Base-by-base conservation (phyloP, 2,329 filamentous ascomycete genomes). In the Fusarium compactum region DNA sequence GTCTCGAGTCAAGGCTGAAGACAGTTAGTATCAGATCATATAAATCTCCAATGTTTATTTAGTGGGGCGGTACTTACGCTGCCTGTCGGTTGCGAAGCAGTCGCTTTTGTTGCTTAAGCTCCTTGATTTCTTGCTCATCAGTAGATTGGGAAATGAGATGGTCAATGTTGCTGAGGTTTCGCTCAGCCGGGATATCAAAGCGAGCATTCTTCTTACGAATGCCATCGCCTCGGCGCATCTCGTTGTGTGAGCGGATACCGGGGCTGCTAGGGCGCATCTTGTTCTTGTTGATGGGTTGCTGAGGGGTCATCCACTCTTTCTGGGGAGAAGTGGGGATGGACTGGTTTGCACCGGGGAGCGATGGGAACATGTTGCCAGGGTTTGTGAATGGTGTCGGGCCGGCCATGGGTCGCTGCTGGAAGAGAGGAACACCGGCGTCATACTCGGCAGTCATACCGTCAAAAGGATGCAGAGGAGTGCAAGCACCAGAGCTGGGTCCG, bases 191-290 rank as follows among this genome's bases (percentile, higher is more conserved):
- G 73, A 99, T 99, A 78, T 98, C 95, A 81, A 98, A 98, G 73
- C 95, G 92, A 71, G 95, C 94, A 78, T 98, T 99, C 91, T 98
- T 98, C 90, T 99, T 99, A 77, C 96, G 90, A 81, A 98, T 97
- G 67, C 96, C 94, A 74, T 97, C 94, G 60, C 93, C 90, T 74
- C 93, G 88, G 67, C 89, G 87, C 80, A 93, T 85, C 59, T 95
- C 91, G 67, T 94, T 94, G 83, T 92, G 92, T 74, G 88, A 92
- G 78, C 90, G 89, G 80, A 91, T 87, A 58, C 87, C 85, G 29
- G 92, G 89, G 80, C 89, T 95, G 78, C 88, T 88, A 44, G 89
- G 87, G 34, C 83, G 86, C 85, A 92, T 90, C 74, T 66, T 66
- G 38, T 87, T 85, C 82, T 89, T 90, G 65, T 82, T 81, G 79